Base-by-base conservation (phyloP, 768 basidiomycete genomes). In the Coprinopsis cinerea region DNA sequence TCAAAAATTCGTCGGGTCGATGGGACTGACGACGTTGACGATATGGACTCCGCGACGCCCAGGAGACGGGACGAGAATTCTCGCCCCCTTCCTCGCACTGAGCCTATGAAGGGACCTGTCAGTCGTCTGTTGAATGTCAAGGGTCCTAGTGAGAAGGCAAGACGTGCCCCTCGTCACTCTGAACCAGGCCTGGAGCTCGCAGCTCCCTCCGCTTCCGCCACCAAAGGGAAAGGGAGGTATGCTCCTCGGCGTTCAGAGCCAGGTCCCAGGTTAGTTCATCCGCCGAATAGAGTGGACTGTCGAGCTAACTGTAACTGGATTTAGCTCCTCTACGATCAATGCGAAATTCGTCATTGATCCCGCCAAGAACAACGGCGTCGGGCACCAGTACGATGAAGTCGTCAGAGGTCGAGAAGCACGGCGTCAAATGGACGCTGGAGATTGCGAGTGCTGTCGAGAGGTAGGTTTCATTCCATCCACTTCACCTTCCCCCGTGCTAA, bases 371-470 rank as follows among this genome's bases (percentile, higher is more conserved):
- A 70, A 73, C 0, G 92, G 89, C 0, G 40, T 79, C 9, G 67
- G 70, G 36, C 85, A 77, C 61, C 81, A 83, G 55, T 95, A 76
- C 58, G 85, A 92, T 37, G 82, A 84, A 43, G 88, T 91, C 14
- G 85, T 90, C 11, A 72, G 92, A 23, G 73, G 70, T 34, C 84
- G 75, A 57, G 76, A 77, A 15, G 77, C 79, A 27, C 72, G 93
- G 26, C 74, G 73, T 55, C 68, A 70, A 45, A 74, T 95, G 73
- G 74, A 85, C 44, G 92, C 77, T 2, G 80, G 75, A 1, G 88
- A 91, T 54, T 95, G 91, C 61, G 87, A 88, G 54, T 85, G 83
- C 52, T 95, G 92, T 62, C 78, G 72, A 34, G 84, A 83, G 43
- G 92, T 90, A 59, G 51, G 78, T 59, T 14, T 2, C 3, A 66